A percentile compares a stretch with the other conserved stretches of the same genome.
Conservation (phyloP, 116 monocot species). For the Iris pallida region DNA sequence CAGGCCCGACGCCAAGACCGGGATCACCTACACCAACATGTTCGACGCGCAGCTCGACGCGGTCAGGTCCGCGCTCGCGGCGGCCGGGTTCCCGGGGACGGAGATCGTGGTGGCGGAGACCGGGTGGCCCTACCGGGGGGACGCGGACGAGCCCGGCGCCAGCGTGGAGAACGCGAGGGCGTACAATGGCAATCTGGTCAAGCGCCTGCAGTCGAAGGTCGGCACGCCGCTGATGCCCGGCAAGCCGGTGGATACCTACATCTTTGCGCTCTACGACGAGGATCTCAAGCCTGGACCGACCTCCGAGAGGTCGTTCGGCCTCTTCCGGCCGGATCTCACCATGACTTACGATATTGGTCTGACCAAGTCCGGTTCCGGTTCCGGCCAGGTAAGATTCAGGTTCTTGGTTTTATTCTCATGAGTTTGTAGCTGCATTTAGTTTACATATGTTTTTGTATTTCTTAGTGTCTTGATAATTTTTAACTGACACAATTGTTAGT, state of each 20-base stretch:
- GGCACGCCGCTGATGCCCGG: slow-evolving; percentile 89
- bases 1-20: slow-evolving; percentile 37
- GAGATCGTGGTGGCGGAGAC: slow-evolving; percentile 82
- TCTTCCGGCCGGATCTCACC: slow-evolving; percentile 63
- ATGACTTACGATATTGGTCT: slow-evolving; percentile 71
- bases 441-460: no score
- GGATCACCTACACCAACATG: slow-evolving; percentile 84
- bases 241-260: slow-evolving; percentile 58
- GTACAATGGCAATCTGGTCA: slow-evolving; percentile 48
- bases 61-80: slow-evolving; percentile 47
- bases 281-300: slow-evolving; percentile 83
- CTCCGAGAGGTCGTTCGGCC: slow-evolving; percentile 81
- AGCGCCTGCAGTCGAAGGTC: slow-evolving; percentile 56
- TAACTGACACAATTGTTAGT: no score
- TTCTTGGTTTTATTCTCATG: background rate
- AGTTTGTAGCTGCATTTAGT: no score
- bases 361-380: slow-evolving; percentile 9
- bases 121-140: slow-evolving; percentile 83
- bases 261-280: slow-evolving; percentile 87
- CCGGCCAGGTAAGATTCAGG: background rate
- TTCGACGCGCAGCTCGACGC: slow-evolving; percentile 91
- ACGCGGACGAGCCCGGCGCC: slow-evolving; percentile 52
- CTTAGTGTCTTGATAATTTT: no score
- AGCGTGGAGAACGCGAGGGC: slow-evolving; percentile 54
- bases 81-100: slow-evolving; percentile 43